Base-by-base conservation (phyloP, 768 basidiomycete species). In the Gloeostereum incarnatum region DNA sequence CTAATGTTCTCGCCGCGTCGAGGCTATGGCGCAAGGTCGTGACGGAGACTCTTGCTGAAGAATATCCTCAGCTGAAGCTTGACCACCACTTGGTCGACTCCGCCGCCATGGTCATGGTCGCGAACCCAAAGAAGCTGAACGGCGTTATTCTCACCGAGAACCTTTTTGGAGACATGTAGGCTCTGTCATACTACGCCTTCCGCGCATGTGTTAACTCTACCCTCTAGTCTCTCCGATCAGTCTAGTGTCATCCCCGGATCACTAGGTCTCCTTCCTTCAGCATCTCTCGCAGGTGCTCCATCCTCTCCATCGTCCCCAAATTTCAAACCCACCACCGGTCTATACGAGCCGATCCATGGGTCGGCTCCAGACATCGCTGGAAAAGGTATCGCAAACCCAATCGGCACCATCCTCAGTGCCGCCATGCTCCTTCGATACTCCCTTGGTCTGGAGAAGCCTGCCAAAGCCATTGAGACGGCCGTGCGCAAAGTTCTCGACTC, bases 281-380 rank as follows among this genome's bases (percentile, higher is more conserved):
- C 96, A 21, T 97, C 93, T 10, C 77, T 99, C 6, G 88, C 93
- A 2, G 92, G 90, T 31, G 87, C 89, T 17, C 92, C 66, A 45
- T 81, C 75, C 1, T 52, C 67, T 5, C 69, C 62, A 10, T 62
- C 53, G 3, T 54, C 62, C 9, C 62, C 74, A 19, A 66, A 73
- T 44, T 83, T 82, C 58, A 86, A 84, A 54, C 78, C 85, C 5
- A 84, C 85, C 2, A 61, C 75, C 13, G 96, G 96, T 29, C 65
- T 99, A 30, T 99, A 99, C 67, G 96, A 99, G 62, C 96, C 96
- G 35, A 96, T 96, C 47, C 91, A 94, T 53, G 89, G 89, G 36
- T 90, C 89, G 30, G 92, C 92, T 1, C 92, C 92, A 36, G 92
- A 94, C 53, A 96, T 96, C 45, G 88, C 92, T n/a, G 90, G 89